Conservation (phyloP, 169 alveolate species). For the Babesia bigemina region DNA sequence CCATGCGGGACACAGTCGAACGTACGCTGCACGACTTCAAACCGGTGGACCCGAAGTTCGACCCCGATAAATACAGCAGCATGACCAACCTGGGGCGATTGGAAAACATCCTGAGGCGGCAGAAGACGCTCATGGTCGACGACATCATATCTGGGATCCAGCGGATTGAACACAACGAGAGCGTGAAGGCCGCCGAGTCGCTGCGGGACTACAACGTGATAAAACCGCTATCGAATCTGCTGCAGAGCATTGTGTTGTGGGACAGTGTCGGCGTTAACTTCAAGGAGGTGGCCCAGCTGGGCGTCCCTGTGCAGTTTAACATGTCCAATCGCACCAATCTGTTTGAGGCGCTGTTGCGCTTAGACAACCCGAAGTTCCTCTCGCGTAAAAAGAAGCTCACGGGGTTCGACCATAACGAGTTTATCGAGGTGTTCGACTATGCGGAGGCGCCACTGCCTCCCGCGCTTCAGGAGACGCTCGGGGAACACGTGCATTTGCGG, state of each 20-base stretch:
- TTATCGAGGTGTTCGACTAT: constrained; percentile 35
- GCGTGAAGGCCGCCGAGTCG: constrained; percentile 52
- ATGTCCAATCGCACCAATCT: constrained; percentile 53
- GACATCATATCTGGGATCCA: constrained; percentile 39
- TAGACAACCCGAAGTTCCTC: constrained; percentile 35
- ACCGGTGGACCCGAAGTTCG: constrained; percentile 10
- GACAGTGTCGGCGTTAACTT: constrained; percentile 49
- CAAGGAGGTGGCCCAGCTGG: constrained; percentile 44
- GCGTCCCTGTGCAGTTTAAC: constrained; percentile 45
- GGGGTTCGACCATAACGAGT: background rate
- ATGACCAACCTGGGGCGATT: constrained; percentile 13
- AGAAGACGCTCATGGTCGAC: constrained; percentile 38
- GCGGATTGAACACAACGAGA: constrained; percentile 22
- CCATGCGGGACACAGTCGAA: constrained; percentile 48
- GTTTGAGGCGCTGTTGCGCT: constrained; percentile 33
- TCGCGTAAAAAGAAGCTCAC: constrained; percentile 20
- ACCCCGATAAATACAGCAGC: constrained; percentile 14
- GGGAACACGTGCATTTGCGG: constrained; percentile 27
- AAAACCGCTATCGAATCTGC: constrained; percentile 44
- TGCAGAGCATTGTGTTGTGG: constrained; percentile 55
- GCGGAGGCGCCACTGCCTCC: constrained; percentile 16
- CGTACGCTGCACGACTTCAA: constrained; percentile 29
- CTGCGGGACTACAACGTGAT: constrained; percentile 44
- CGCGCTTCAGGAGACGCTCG: constrained; percentile 19
- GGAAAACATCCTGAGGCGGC: constrained; percentile 35